These are phyloP conservation scores for Centella asiatica DNA, from an alignment of 129 eudicot species.

Conservation along the genomic window DNA sequence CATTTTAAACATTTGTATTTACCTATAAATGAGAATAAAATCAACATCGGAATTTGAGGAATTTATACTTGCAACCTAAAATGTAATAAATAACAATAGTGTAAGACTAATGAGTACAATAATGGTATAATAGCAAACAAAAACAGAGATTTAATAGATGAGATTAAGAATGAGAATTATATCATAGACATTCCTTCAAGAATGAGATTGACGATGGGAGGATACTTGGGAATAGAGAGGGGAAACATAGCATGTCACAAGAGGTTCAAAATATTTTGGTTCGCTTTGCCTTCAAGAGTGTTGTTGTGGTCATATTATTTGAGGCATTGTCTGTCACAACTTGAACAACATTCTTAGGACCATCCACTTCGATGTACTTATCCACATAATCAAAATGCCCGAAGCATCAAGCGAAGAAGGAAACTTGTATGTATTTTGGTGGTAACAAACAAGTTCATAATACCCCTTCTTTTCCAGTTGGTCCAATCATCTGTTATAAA, in stretches of 20 bases:
- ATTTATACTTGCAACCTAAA: too few relatives aligned
- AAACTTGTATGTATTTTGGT: slow-evolving; percentile 1
- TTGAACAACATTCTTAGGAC: slow-evolving; percentile 9
- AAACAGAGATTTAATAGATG: too few relatives aligned
- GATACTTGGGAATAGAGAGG: too few relatives aligned
- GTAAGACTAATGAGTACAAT: too few relatives aligned
- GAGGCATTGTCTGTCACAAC: slow-evolving; percentile 18
- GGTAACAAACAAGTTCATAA: slow-evolving; percentile 17
- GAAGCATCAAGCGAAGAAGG: slow-evolving; percentile 14
- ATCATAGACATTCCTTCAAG: background rate
- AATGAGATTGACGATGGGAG: background rate
- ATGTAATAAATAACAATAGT: too few relatives aligned
- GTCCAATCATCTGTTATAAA: slow-evolving; percentile 16
- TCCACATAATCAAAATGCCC: slow-evolving; percentile 4
- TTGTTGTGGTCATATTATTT: slow-evolving; percentile 9
- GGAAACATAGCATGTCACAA: too few relatives aligned
- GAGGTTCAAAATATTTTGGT: slow-evolving; percentile 12
- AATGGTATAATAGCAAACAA: too few relatives aligned
- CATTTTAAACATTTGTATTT: background rate
- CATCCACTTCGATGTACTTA: slow-evolving; percentile 4
- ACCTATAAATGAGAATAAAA: background rate
- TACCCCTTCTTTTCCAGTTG: slow-evolving; percentile 9
- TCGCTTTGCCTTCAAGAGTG: background rate
- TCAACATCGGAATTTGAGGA: too few relatives aligned
- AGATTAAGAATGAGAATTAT: too few relatives aligned